These are phyloP conservation scores for Fusarium camptoceras DNA, from an alignment of 2,329 filamentous ascomycete species.

Conservation along the genomic window DNA sequence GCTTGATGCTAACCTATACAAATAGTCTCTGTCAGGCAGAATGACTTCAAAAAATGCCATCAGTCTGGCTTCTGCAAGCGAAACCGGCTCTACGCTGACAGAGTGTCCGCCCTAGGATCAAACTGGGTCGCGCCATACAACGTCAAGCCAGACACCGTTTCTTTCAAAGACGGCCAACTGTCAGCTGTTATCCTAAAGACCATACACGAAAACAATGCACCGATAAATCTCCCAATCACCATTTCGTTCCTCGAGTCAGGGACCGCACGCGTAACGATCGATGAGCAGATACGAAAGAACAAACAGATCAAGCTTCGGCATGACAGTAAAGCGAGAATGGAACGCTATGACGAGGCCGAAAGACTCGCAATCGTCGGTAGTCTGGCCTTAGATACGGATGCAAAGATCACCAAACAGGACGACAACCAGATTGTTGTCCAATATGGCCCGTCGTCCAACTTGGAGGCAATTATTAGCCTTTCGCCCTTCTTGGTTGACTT, in stretches of 20 bases:
- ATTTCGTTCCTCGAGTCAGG: conserved; percentile 92
- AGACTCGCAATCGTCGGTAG: conserved; percentile 89
- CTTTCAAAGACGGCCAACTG: conserved; percentile 83
- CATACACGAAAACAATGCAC: conserved; percentile 70
- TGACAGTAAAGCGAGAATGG: conserved; percentile 85
- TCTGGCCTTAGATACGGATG: conserved; percentile 76
- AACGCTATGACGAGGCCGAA: conserved; percentile 92
- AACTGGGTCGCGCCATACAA: conserved; percentile 85
- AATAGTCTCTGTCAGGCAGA: conserved; percentile 86
- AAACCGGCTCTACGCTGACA: conserved; percentile 89
- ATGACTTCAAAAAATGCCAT: conserved; percentile 96
- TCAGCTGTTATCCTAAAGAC: conserved; percentile 84
- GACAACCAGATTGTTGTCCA: conserved; percentile 77
- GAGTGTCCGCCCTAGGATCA: conserved; percentile 71
- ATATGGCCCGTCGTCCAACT: conserved; percentile 80
- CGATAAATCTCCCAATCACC: conserved; percentile 82
- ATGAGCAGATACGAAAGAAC: conserved; percentile 90
- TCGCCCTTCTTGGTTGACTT: conserved; percentile 89
- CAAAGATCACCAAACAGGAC: conserved; percentile 74
- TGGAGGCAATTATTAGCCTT: conserved; percentile 86
- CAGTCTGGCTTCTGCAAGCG: conserved; percentile 98
- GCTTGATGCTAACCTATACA: too few species aligned
- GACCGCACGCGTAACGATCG: conserved; percentile 85
- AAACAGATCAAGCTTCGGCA: conserved; percentile 90
- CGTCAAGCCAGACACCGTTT: conserved; percentile 76